phyloP scores from a whole-genome alignment of 1,284 basidiomycete genomes.

The Sporisorium iseilematis-ciliati region DNA sequence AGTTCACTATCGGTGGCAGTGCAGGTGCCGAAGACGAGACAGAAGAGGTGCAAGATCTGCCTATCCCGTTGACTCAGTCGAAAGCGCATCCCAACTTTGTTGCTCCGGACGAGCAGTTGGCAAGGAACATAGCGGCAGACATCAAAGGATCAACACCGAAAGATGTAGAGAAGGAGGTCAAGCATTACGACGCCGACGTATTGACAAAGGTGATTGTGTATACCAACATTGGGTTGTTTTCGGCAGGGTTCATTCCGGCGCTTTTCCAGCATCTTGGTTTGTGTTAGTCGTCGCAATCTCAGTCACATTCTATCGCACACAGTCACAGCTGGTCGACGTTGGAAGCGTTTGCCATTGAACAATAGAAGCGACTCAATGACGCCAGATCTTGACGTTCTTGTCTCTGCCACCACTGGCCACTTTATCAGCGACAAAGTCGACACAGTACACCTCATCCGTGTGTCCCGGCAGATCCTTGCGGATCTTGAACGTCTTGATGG shows the following conservation, averaged over 20 bases:
- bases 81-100: slow-evolving; percentile 37
- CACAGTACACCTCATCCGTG: slow-evolving; percentile 97
- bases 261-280: slow-evolving; percentile 52
- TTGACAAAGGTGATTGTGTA: slow-evolving; percentile 92
- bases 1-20: slow-evolving; percentile 40
- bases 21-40: slow-evolving; percentile 12
- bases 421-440: slow-evolving; percentile 83
- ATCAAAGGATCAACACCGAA: slow-evolving; percentile 12
- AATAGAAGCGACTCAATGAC: slow-evolving; percentile 29
- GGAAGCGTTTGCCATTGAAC: neutral
- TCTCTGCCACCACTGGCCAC: slow-evolving; percentile 90
- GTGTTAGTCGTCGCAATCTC: slow-evolving; percentile 3
- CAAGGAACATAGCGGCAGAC: slow-evolving; percentile 23
- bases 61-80: slow-evolving; percentile 36
- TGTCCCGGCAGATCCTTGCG: slow-evolving; percentile 94
- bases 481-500: slow-evolving; percentile 76
- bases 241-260: slow-evolving; percentile 48
- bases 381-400: slow-evolving; percentile 74
- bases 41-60: slow-evolving; percentile 23
- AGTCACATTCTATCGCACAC: neutral
- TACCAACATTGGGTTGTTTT: slow-evolving; percentile 81
- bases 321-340: neutral
- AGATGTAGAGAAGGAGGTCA: slow-evolving; percentile 70
- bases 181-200: slow-evolving; percentile 85
- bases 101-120: slow-evolving; percentile 33